Percentiles rank a stretch among this genome's conserved stretches.
Evolutionary conservation across 345 rosid species (phyloP).

Genomic region (Hibiscus trionum): DNA sequence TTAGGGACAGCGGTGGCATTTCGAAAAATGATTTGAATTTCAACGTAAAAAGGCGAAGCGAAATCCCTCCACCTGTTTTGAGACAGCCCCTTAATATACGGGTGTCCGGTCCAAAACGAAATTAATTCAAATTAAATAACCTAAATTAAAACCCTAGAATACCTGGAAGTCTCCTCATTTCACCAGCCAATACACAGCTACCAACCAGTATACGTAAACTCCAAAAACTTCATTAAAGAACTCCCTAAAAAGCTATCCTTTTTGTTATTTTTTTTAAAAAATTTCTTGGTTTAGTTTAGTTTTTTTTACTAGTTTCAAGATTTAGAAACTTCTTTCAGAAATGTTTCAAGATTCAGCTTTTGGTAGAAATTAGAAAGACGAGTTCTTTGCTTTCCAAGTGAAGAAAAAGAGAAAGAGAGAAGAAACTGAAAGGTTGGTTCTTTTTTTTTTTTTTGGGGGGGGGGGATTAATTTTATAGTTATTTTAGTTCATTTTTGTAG

Average conservation of each 20-base stretch:
- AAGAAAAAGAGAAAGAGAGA: not conserved
- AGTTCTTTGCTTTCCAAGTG: not conserved
- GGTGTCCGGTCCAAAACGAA: not conserved
- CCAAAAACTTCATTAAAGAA: not conserved
- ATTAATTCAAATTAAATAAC: not conserved
- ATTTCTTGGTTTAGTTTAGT: not conserved
- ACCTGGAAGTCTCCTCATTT: not conserved
- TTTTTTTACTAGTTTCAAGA: not conserved
- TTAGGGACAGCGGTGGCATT: slow-evolving; percentile 52
- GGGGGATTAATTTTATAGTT: not conserved
- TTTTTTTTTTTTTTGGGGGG: not conserved
- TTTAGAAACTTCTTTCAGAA: not conserved
- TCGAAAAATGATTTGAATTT: slow-evolving; percentile 40
- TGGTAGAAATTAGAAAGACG: not conserved
- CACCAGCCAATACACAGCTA: not conserved
- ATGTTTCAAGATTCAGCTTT: not conserved
- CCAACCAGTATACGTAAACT: not conserved
- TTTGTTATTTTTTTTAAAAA: not conserved
- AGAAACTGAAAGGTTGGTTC: not conserved
- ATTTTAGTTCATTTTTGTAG: not conserved
- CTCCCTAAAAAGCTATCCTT: not conserved
- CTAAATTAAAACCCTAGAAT: not conserved
- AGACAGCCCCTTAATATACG: slow-evolving; percentile 8
- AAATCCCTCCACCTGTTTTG: not conserved
- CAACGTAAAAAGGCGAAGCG: slow-evolving; percentile 4